phyloP scores from a whole-genome alignment of 139 green algal genomes.

The Chlorella sp. region DNA sequence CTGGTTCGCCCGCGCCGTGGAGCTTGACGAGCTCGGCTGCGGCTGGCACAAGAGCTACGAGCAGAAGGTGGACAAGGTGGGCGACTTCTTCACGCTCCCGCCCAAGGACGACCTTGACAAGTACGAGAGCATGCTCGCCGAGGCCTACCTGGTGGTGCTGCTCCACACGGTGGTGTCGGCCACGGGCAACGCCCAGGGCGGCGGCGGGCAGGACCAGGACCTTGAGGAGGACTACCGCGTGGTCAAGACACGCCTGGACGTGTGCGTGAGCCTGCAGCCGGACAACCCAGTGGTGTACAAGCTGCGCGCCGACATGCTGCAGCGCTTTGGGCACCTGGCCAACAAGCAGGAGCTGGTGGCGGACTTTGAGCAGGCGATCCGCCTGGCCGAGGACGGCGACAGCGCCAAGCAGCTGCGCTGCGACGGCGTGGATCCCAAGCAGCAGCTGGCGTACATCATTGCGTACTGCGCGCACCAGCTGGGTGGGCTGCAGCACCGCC shows the following conservation, averaged over 20 bases:
- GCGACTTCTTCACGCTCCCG: conserved; percentile 6
- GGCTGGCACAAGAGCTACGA: conserved; percentile 4
- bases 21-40: conserved; percentile 10
- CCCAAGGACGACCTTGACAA: conserved; percentile 6
- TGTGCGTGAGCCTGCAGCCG: conserved; percentile 5
- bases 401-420: conserved; percentile 1
- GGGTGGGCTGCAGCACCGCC: neutral
- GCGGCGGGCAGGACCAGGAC: neutral
- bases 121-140: conserved; percentile 1
- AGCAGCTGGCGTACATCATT: conserved; percentile 4
- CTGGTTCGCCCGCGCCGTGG: conserved; percentile 5
- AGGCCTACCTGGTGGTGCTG: conserved; percentile 11
- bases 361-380: conserved; percentile 2
- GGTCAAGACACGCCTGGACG: conserved; percentile 10
- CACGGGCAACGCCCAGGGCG: neutral
- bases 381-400: conserved; percentile 1
- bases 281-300: conserved; percentile 13
- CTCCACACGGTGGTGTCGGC: conserved; percentile 3
- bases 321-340: conserved; percentile 6
- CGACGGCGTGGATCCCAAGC: conserved; percentile 8
- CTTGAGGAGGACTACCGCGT: conserved; percentile 10
- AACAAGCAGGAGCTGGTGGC: neutral
- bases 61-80: conserved; percentile 6
- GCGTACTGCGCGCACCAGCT: conserved; percentile 8
- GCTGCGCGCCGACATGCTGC: conserved; percentile 6